Conservation (phyloP, 306 rosid species). For the Citrullus colocynthis region DNA sequence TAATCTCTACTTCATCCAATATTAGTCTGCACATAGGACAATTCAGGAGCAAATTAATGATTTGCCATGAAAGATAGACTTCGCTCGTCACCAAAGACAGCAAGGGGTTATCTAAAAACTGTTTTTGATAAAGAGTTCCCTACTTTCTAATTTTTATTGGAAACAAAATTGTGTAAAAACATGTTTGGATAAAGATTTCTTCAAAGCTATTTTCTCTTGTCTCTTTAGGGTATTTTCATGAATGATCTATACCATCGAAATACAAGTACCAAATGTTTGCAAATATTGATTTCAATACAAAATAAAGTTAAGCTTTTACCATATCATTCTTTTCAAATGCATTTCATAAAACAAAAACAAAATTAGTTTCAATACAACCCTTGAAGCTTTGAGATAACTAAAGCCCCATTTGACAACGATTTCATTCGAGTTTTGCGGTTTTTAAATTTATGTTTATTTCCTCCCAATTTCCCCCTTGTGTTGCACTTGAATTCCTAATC, state of each 20-base stretch:
- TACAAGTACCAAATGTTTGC: neutral
- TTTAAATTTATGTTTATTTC: too few species aligned
- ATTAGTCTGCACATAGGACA: slow-evolving; percentile 26
- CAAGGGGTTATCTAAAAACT: neutral
- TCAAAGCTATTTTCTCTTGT: neutral
- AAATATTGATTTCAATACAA: neutral
- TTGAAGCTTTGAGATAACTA: neutral
- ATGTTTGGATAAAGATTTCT: neutral
- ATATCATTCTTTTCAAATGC: neutral
- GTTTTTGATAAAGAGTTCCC: neutral
- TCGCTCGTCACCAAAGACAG: neutral
- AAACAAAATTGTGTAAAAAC: neutral
- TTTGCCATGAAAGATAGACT: neutral
- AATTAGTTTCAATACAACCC: neutral
- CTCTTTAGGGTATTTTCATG: neutral
- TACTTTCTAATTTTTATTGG: neutral
- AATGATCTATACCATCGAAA: neutral
- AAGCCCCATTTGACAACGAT: too few species aligned
- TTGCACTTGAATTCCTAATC: too few species aligned
- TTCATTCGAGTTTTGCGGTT: too few species aligned
- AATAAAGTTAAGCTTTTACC: neutral
- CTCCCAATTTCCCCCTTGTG: too few species aligned
- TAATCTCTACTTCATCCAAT: slow-evolving; percentile 85
- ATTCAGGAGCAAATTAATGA: neutral
- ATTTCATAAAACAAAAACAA: neutral